phyloP scores from a whole-genome alignment of 106 monocot species.

The Acorus calamus region DNA sequence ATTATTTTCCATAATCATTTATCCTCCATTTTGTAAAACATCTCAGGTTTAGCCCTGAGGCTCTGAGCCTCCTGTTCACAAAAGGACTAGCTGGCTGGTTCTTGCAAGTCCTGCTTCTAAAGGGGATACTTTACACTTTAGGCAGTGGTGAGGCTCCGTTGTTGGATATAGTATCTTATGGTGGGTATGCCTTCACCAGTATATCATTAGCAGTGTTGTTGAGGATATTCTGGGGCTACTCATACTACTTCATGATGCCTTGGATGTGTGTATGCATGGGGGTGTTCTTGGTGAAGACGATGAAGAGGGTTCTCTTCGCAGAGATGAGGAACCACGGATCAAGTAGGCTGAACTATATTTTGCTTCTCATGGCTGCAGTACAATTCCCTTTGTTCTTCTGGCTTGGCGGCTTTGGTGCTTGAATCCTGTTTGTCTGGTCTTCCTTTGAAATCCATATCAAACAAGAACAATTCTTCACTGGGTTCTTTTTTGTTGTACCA shows the following conservation, averaged over 20 bases:
- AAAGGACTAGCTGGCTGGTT: constrained; percentile 33
- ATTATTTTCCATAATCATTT: too few species aligned
- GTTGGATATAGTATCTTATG: not conserved
- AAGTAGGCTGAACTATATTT: constrained; percentile 25
- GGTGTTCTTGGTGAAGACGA: constrained; percentile 6
- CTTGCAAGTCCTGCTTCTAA: constrained; percentile 19
- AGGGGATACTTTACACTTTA: constrained; percentile 27
- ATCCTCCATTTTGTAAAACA: too few species aligned
- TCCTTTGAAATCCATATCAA: too few species aligned
- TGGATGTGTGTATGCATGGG: constrained; percentile 36
- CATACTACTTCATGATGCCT: constrained; percentile 27
- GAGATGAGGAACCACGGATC: constrained; percentile 18
- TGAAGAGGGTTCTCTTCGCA: not conserved
- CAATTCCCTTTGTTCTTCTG: constrained; percentile 39
- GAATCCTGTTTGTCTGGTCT: not conserved
- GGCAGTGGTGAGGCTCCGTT: constrained; percentile 18
- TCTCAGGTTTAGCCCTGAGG: constrained; percentile 30
- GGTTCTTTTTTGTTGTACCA: too few species aligned
- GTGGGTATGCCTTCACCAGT: constrained; percentile 20
- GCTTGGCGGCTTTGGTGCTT: constrained; percentile 26
- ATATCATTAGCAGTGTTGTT: constrained; percentile 14
- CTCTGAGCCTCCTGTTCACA: constrained; percentile 28
- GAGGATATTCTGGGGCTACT: constrained; percentile 22
- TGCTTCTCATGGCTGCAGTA: constrained; percentile 22
- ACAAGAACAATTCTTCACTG: too few species aligned